These are phyloP conservation scores for Aspergillus cavernicola DNA, from an alignment of 495 filamentous ascomycete species.

Conservation along the genomic window DNA sequence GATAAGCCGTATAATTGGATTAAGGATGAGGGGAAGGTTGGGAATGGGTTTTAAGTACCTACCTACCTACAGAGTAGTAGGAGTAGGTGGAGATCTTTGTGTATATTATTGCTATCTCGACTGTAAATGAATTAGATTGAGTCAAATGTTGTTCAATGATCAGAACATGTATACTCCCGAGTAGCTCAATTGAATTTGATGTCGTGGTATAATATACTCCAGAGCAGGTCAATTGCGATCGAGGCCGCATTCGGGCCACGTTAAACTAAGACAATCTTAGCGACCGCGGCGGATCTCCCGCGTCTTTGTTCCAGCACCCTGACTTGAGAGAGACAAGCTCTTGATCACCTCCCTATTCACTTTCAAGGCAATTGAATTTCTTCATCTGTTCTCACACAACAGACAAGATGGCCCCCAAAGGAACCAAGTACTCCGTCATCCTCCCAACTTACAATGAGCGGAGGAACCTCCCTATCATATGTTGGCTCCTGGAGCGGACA, in stretches of 20 bases:
- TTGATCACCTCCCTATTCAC: not conserved
- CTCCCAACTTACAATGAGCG: constrained; percentile 98
- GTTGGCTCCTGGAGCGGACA: constrained; percentile 85
- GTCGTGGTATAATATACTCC: not conserved
- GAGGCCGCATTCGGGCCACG: constrained; percentile 12
- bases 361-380: constrained; percentile 1
- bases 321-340: not conserved
- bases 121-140: no score
- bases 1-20: constrained; percentile 39
- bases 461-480: constrained; percentile 91
- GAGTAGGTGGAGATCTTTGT: no score
- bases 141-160: no score
- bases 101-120: no score
- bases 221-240: not conserved
- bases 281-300: constrained; percentile 14
- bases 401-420: constrained; percentile 37
- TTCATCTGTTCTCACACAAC: not conserved
- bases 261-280: not conserved
- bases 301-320: not conserved
- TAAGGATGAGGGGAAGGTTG: constrained; percentile 29
- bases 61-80: no score
- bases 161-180: no score
- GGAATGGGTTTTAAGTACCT: constrained; percentile 27
- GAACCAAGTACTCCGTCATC: constrained; percentile 91
- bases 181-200: not conserved